Base-by-base conservation (phyloP, 2,329 filamentous ascomycete species). In the Escovopsis sp. region DNA sequence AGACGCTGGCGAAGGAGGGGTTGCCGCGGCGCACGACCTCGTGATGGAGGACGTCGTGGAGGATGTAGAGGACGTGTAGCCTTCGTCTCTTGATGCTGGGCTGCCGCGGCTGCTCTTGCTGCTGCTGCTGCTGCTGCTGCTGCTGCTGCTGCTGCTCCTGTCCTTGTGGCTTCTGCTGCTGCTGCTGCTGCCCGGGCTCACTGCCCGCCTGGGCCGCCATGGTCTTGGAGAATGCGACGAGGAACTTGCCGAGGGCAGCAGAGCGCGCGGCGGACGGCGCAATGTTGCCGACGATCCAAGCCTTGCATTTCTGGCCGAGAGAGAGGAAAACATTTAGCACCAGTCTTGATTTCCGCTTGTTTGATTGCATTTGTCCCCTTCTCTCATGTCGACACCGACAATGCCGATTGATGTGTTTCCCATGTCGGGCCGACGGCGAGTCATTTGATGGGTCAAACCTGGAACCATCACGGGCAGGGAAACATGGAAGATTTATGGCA, bases 21-120 rank as follows among this genome's bases (percentile, higher is more conserved):
- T 66, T 58, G 35, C 66, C 58, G 29, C 62, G 62, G 33, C 65
- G 61, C 40, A 70, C 61, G 43, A 72, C 68, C 39, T 68, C 63
- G 50, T 87, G 79, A 51, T 86, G 76, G 17, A 93, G 63, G 18
- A 83, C 60, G 55, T 94, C 86, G 56, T 76, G 87, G 40, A 90
- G 48, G 29, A 93, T 57, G 54, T 88, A 87, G 5, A 93, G 65
- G 5, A 90, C 55, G 55, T 88, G 77, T 12, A 93, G 64, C 13
- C 78, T 71, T 48, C 73, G 79, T 41, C 83, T 72, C 50, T 73
- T 76, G 23, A 68, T 59, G 33, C 76, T 82, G 3, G 72, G 63
- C 38, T 49, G 48, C n/a, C n/a, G n/a, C n/a, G n/a, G n/a, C n/a
- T n/a, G n/a, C n/a, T n/a, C n/a, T n/a, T n/a, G n/a, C n/a, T n/a